Base-by-base conservation (phyloP, 768 basidiomycete species). In the Lentinula lateritia region DNA sequence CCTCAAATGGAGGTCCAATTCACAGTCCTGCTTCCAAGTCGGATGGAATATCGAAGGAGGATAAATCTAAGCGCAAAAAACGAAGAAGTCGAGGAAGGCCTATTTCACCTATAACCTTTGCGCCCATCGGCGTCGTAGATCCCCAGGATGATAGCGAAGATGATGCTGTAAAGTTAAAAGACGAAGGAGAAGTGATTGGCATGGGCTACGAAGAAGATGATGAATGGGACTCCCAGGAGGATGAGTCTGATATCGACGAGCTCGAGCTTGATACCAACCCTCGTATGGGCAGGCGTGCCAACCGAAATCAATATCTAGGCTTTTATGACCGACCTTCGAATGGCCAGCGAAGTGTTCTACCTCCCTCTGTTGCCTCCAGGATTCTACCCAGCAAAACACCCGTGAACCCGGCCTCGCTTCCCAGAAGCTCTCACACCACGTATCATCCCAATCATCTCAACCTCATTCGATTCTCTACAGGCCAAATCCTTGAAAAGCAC, bases 401-500 rank as follows among this genome's bases (percentile, higher is more conserved):
- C 36, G 23, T 50, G 7, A 54, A 54, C n/a, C 41, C 41, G 2
- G 41, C 55, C 3, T 18, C 55, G 23, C 18, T 56, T 43, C 58
- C 45, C 16, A 59, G n/a, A 59, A 35, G 58, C 46, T 56, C 56
- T 8, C 50, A 20, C 62, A 6, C 62, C 0, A 52, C 57, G 32
- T 64, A 71, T 28, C 67, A 74, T 62, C 66, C 68, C 13, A 66
- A 70, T 43, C 73, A 74, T 54, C 86, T 83, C 69, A 78, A 79
- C 0, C 75, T 91, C 12, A 67, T 90, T 16, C 81, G 85, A 1
- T 90, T 86, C 66, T 83, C 88, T 2, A 89, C 89, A 0, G 87
- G 88, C 3, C 80, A 88, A 64, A 72, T 88, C 13, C 80, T 92
- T 35, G 86, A 92, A 66, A 89, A 90, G 67, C 84, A 87, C 20